Conservation (phyloP, 169 alveolate genomes). For the Eimeria nieschulzi region DNA sequence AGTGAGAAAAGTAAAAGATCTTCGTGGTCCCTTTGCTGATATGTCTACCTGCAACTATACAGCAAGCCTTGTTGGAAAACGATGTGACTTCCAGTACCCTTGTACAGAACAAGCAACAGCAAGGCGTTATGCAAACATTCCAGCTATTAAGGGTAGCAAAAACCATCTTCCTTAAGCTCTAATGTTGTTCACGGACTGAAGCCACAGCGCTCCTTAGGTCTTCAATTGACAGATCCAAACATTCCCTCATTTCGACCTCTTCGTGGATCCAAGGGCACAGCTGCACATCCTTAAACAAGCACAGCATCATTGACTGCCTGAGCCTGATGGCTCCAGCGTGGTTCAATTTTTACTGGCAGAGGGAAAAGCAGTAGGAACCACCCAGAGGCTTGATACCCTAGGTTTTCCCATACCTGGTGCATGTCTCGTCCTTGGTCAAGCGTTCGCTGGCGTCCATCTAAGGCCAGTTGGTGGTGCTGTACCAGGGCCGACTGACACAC, state of each 20-base stretch:
- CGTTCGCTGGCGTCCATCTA: constrained; percentile 37
- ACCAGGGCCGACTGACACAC: constrained; percentile 49
- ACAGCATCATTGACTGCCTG: neutral
- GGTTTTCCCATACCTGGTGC: constrained; percentile 9
- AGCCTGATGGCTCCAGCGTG: neutral
- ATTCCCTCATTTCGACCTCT: neutral
- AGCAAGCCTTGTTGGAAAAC: neutral
- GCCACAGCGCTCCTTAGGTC: constrained; percentile 65
- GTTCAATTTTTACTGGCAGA: too few species aligned
- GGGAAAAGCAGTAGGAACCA: too few species aligned
- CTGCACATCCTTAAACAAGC: neutral
- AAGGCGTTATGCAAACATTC: neutral
- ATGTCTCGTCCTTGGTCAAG: constrained; percentile 33
- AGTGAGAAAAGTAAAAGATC: constrained; percentile 27
- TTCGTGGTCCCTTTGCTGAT: constrained; percentile 31
- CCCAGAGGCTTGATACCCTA: too few species aligned
- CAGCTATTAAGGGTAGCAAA: neutral
- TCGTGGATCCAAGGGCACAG: constrained; percentile 63
- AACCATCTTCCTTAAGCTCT: neutral
- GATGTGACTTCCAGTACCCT: neutral
- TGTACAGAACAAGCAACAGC: too few species aligned
- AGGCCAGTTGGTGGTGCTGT: constrained; percentile 14
- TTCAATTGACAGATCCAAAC: constrained; percentile 37
- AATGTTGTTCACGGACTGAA: neutral
- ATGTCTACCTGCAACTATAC: constrained; percentile 23